A percentile compares a stretch with the other conserved stretches of the same genome.
These are phyloP conservation scores for Novymonas esmeraldas DNA, from an alignment of 208 protist genomes.

Conservation along the genomic window DNA sequence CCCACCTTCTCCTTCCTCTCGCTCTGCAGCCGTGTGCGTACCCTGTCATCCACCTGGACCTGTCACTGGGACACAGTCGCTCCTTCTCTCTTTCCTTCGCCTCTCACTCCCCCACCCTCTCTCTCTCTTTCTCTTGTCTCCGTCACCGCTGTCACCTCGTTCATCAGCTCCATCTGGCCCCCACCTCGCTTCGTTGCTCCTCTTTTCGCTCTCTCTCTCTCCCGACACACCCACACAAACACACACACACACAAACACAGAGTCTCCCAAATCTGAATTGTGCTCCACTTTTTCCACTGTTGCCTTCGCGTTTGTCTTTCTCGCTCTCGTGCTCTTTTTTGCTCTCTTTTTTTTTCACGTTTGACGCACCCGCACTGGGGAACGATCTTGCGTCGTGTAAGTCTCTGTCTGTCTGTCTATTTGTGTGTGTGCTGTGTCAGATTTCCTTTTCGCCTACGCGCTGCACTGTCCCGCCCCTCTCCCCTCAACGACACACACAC, in stretches of 20 bases:
- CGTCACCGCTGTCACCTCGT: not conserved
- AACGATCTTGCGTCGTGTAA: no score
- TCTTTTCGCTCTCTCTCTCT: not conserved
- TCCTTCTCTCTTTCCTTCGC: no score
- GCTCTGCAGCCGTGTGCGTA: not conserved
- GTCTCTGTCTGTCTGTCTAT: no score
- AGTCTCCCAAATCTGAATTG: not conserved
- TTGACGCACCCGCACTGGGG: no score
- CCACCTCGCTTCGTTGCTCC: not conserved
- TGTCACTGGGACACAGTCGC: no score
- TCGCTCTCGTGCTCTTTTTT: no score
- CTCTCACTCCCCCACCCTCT: no score
- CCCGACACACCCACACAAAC: not conserved
- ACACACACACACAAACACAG: not conserved
- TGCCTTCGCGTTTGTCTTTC: not conserved
- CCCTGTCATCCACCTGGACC: no score
- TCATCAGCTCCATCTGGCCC: not conserved
- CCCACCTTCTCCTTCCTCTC: not conserved
- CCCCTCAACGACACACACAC: not conserved
- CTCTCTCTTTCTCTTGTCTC: not conserved
- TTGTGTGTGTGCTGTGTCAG: no score
- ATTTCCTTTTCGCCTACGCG: no score
- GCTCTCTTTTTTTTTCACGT: no score
- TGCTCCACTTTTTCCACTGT: not conserved
- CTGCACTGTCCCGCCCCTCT: not conserved